Percentiles rank a stretch among this genome's conserved stretches.
Evolutionary conservation across 2,329 filamentous ascomycete species (phyloP).

Genomic region (Tolypocladium ophioglossoides): DNA sequence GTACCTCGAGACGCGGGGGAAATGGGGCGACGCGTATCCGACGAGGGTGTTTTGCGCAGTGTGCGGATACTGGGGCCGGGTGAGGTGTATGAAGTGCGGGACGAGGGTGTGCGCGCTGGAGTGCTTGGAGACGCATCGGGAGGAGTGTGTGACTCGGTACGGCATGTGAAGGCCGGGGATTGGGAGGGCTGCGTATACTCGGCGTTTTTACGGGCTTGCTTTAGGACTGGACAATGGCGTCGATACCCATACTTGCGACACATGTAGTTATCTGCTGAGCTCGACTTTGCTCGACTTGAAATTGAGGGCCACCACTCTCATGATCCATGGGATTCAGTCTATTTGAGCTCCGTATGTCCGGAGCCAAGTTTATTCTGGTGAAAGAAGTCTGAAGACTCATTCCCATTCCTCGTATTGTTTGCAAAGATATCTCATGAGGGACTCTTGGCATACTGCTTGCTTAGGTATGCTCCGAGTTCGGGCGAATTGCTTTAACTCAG

Average conservation of each 20-base stretch:
- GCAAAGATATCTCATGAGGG: background rate
- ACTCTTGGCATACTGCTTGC: background rate
- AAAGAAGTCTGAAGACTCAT: background rate
- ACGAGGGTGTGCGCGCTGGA: conserved; percentile 66
- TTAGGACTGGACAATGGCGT: conserved; percentile 1
- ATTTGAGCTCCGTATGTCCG: background rate
- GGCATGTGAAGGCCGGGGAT: conserved; percentile 26
- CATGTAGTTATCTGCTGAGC: background rate
- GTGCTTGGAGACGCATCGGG: conserved; percentile 61
- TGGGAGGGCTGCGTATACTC: background rate
- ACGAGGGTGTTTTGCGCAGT: conserved; percentile 62
- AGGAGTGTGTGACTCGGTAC: conserved; percentile 60
- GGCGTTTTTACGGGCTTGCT: conserved; percentile 7
- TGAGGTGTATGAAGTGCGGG: conserved; percentile 70
- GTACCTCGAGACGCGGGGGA: conserved; percentile 52
- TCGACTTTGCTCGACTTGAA: background rate
- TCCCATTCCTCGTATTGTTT: background rate
- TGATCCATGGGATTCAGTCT: too few species aligned
- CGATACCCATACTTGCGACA: conserved; percentile 6
- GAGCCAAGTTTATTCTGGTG: background rate
- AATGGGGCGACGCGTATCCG: conserved; percentile 39
- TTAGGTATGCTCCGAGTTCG: background rate
- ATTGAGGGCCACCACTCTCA: background rate
- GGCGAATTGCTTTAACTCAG: background rate
- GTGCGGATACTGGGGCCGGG: conserved; percentile 73